Conservation (phyloP, 2,329 filamentous ascomycete genomes). For the Fusarium staphyleae region DNA sequence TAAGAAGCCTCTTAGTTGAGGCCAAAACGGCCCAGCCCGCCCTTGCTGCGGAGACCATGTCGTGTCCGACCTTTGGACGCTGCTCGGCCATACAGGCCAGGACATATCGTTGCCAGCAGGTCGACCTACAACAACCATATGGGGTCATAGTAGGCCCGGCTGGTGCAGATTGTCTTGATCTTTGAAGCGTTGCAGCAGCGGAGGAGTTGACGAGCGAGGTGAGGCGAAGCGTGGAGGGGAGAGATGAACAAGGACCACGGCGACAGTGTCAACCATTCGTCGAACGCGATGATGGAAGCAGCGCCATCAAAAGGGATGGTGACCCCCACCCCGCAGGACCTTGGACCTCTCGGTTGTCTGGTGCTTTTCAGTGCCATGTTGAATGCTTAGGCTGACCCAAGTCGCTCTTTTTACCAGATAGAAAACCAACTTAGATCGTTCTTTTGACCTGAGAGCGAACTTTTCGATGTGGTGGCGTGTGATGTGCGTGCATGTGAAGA, state of each 20-base stretch:
- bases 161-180: conserved; percentile 44
- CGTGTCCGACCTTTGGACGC: conserved; percentile 35
- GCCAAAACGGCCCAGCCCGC: conserved; percentile 30
- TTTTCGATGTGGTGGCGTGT: not conserved
- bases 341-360: conserved; percentile 20
- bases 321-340: conserved; percentile 13
- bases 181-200: conserved; percentile 36
- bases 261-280: conserved; percentile 2
- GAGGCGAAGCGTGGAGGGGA: conserved; percentile 12
- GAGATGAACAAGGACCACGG: conserved; percentile 16
- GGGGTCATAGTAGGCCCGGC: conserved; percentile 34
- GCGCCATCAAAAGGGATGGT: conserved; percentile 11
- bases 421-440: conserved; percentile 35
- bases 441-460: conserved; percentile 19
- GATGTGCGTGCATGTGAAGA: not conserved
- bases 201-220: conserved; percentile 16
- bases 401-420: conserved; percentile 40
- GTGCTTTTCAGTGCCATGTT: conserved; percentile 28
- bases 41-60: conserved; percentile 31
- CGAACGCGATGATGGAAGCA: conserved; percentile 19
- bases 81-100: conserved; percentile 27
- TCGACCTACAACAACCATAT: conserved; percentile 29
- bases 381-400: conserved; percentile 33
- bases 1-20: conserved; percentile 36
- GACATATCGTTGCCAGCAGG: conserved; percentile 33